Conservation (phyloP, 2,329 filamentous ascomycete genomes). For the Coniochaeta hoffmannii region DNA sequence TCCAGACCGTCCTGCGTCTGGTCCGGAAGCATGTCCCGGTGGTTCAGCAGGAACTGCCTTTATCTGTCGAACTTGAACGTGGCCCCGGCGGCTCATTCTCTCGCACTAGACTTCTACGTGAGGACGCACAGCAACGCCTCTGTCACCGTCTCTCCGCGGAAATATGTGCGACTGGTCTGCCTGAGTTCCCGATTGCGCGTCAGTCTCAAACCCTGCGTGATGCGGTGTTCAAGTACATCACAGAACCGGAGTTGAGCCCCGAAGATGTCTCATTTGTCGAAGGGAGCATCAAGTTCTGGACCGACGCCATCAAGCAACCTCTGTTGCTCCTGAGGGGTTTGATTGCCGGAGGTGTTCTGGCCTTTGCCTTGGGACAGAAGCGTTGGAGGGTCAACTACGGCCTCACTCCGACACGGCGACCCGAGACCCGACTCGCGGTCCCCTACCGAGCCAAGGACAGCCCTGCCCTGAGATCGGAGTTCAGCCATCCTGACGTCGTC, state of each 20-base stretch:
- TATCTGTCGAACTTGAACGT: conserved; percentile 33
- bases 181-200: conserved; percentile 2
- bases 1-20: conserved; percentile 44
- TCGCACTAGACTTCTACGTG: background rate
- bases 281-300: conserved; percentile 26
- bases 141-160: background rate
- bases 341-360: conserved; percentile 45
- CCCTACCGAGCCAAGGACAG: conserved; percentile 54
- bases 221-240: conserved; percentile 28
- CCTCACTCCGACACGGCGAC: conserved; percentile 32
- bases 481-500: conserved; percentile 53
- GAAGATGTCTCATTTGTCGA: conserved; percentile 28
- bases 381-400: conserved; percentile 62
- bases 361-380: conserved; percentile 46
- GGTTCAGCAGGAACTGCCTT: conserved; percentile 22
- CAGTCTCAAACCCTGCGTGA: background rate
- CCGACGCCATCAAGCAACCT: conserved; percentile 19
- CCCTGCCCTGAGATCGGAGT: conserved; percentile 49
- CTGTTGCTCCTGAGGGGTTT: conserved; percentile 48
- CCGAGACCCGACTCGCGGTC: conserved; percentile 41
- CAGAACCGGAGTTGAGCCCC: conserved; percentile 18
- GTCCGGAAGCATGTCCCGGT: conserved; percentile 23
- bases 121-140: background rate
- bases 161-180: background rate
- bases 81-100: conserved; percentile 19